Evolutionary conservation across 768 basidiomycete species (phyloP), one percentile per base, ranked within the genome.

Genomic region (Tulasnella sp.): DNA sequence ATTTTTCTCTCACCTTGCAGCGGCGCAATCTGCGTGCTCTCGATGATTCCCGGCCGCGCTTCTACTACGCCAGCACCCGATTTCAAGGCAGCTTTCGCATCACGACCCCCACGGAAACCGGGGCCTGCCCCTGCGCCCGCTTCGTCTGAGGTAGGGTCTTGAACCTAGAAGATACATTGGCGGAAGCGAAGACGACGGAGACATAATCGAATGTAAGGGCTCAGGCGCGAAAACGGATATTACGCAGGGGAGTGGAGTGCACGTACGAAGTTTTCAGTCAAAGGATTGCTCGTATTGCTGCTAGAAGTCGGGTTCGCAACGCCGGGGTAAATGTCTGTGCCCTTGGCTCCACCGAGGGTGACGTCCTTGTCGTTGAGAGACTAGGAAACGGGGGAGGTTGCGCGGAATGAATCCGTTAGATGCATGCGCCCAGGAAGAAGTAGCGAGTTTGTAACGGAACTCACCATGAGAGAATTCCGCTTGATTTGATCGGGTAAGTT

Each of bases 41-140:
- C 90, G 82, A 91, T 90, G 82, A 91, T 90, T 24, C 90, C 90
- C 7, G 91, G 89, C 2, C 87, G 87, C 22, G 87, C 88, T 83
- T 91, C 90, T 54, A 89, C 84, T 48, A 90, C 90, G 28, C 90
- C 89, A 12, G 89, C 87, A 9, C 86, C 84, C 78, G 87, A 80
- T 79, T 86, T 88, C 83, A 89, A 85, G 69, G 83, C 84, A 31
- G 86, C 86, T 77, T 85, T 84, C 3, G 89, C 88, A 42, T 89
- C 84, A 69, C 84, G 83, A 76, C 87, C 85, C 37, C 87, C 89
- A 16, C 86, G 80, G 83, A 89, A 89, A 79, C 86, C 84, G 41
- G 84, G 77, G 31, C 85, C 86, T 8, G 87, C 88, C 5, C 89
- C 88, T 0, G 89, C 89, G 31, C 89, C 88, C 34, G 82, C 75